Conservation (phyloP, 306 rosid species). For the Abrus precatorius region DNA sequence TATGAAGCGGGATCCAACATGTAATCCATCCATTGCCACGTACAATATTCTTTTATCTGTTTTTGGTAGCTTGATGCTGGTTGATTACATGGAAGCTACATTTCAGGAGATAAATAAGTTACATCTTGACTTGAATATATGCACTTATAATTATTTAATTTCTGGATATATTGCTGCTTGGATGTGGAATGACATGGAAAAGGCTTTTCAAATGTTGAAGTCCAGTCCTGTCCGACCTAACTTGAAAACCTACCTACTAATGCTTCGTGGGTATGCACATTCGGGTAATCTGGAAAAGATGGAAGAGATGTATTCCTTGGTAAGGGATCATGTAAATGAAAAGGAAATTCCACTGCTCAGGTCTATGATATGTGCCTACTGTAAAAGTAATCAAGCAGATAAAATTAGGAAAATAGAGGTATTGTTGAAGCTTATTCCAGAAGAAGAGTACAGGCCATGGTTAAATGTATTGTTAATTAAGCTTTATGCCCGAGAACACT, state of each 20-base stretch:
- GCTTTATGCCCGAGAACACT: constrained; percentile 73
- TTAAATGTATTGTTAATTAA: constrained; percentile 73
- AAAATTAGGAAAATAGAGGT: constrained; percentile 63
- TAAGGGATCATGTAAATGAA: constrained; percentile 56
- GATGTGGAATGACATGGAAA: constrained; percentile 88
- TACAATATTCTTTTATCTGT: constrained; percentile 58
- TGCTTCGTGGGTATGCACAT: constrained; percentile 87
- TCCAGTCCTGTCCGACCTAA: constrained; percentile 61
- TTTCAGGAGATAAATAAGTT: constrained; percentile 59
- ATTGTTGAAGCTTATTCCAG: constrained; percentile 69
- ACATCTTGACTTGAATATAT: constrained; percentile 52
- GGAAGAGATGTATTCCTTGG: constrained; percentile 70
- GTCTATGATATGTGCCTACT: constrained; percentile 84
- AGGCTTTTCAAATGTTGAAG: constrained; percentile 64
- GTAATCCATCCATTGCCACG: constrained; percentile 60
- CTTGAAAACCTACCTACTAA: constrained; percentile 58
- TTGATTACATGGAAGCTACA: constrained; percentile 78
- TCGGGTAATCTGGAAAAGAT: constrained; percentile 74
- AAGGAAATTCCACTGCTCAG: constrained; percentile 61
- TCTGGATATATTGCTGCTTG: constrained; percentile 78
- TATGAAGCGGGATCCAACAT: constrained; percentile 64
- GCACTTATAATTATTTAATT: constrained; percentile 76
- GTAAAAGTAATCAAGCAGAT: constrained; percentile 66
- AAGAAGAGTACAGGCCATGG: constrained; percentile 76
- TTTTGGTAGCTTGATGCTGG: constrained; percentile 73